Conservation (phyloP, 106 monocot species). For the Dioscorea dumetorum region DNA sequence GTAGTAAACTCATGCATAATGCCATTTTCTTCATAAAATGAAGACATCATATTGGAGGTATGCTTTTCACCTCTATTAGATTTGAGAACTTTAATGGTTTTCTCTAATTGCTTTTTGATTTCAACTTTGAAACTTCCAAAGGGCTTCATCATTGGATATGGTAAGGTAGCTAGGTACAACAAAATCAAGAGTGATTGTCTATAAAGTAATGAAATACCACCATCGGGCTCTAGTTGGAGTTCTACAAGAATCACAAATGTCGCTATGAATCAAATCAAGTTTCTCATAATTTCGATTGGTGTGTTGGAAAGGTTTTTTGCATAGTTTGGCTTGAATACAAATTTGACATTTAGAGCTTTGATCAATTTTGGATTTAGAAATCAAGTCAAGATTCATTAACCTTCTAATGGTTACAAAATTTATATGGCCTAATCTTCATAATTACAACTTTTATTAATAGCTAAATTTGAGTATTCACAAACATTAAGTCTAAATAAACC, state of each 20-base stretch:
- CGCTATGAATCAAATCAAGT: neutral
- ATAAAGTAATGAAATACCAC: neutral
- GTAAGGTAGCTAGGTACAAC: neutral
- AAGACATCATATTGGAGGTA: neutral
- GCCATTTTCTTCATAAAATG: neutral
- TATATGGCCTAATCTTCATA: neutral
- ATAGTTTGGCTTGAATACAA: neutral
- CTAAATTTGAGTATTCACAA: neutral
- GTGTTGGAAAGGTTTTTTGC: neutral
- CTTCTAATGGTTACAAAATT: neutral
- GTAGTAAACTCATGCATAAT: neutral
- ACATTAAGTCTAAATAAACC: constrained; percentile 1
- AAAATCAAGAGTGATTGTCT: neutral
- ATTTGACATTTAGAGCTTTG: constrained; percentile 1
- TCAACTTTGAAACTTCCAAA: neutral
- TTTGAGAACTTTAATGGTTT: neutral
- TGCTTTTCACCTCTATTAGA: neutral
- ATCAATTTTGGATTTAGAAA: neutral
- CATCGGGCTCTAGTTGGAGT: neutral
- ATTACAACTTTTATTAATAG: neutral
- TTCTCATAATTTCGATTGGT: neutral
- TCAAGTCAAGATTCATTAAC: neutral
- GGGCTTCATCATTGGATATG: neutral
- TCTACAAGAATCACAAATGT: neutral
- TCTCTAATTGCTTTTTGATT: neutral